phyloP scores from a whole-genome alignment of 805 yeast genomes.

The Saccharomycopsis guyanensis region DNA sequence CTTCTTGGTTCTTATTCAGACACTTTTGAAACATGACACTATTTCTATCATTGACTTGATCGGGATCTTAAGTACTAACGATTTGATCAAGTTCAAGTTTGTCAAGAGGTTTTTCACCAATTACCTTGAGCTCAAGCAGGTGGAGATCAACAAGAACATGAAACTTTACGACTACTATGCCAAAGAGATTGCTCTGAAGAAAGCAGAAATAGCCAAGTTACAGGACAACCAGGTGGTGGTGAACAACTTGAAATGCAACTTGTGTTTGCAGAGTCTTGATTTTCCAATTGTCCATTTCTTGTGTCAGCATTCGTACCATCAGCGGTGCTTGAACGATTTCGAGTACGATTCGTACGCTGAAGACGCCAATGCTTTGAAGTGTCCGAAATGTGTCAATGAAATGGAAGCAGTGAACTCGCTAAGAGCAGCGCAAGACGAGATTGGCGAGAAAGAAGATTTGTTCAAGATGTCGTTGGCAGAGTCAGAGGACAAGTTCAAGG shows the following conservation, averaged over 20 bases:
- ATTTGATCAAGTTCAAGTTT: slow-evolving; percentile 41
- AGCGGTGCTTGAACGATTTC: slow-evolving; percentile 59
- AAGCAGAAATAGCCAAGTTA: slow-evolving; percentile 45
- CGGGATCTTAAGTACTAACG: slow-evolving; percentile 55
- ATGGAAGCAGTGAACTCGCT: slow-evolving; percentile 56
- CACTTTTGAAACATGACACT: slow-evolving; percentile 43
- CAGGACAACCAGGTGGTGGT: slow-evolving; percentile 24
- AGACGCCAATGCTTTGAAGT: slow-evolving; percentile 30
- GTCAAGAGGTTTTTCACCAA: slow-evolving; percentile 62
- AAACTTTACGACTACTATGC: slow-evolving; percentile 62
- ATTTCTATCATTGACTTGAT: slow-evolving; percentile 73
- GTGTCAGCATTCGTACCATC: slow-evolving; percentile 84
- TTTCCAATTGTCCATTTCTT: slow-evolving; percentile 77
- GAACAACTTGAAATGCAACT: slow-evolving; percentile 56
- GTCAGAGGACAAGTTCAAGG: slow-evolving; percentile 47
- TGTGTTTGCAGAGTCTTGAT: slow-evolving; percentile 60
- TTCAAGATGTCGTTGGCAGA: slow-evolving; percentile 51
- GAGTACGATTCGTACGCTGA: slow-evolving; percentile 25
- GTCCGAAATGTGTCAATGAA: slow-evolving; percentile 75
- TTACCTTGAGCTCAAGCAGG: slow-evolving; percentile 48
- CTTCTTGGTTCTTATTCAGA: slow-evolving; percentile 42
- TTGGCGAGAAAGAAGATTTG: slow-evolving; percentile 54
- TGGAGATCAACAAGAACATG: slow-evolving; percentile 61
- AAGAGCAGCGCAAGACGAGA: slow-evolving; percentile 50
- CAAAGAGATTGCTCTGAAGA: slow-evolving; percentile 51